These are phyloP conservation scores for Russula abietina DNA, from an alignment of 768 basidiomycete species.

Conservation along the genomic window DNA sequence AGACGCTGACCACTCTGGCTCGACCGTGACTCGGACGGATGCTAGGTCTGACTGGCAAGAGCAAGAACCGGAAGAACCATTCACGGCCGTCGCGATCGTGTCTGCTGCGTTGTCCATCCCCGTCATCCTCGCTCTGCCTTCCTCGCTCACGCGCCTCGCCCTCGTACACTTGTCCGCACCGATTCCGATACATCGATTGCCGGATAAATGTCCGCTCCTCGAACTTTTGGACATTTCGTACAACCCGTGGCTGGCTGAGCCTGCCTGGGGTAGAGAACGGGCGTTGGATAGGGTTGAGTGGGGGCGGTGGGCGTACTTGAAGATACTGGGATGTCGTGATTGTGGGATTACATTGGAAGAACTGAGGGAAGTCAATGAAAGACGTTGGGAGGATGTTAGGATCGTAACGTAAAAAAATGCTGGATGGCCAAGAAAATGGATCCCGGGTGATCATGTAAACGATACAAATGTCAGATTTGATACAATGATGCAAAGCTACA, in stretches of 20 bases:
- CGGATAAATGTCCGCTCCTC: constrained; percentile 55
- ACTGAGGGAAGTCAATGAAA: constrained; percentile 45
- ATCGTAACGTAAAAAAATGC: constrained; percentile 35
- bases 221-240: constrained; percentile 62
- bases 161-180: constrained; percentile 47
- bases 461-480: constrained; percentile 6
- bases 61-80: background rate
- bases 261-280: constrained; percentile 31
- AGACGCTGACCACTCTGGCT: background rate
- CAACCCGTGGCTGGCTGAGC: constrained; percentile 43
- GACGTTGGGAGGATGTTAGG: constrained; percentile 60
- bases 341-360: constrained; percentile 45
- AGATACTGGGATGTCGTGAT: constrained; percentile 50
- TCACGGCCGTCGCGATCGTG: constrained; percentile 40
- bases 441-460: background rate
- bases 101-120: constrained; percentile 42
- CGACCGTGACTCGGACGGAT: background rate
- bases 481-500: constrained; percentile 22
- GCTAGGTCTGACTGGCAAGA: background rate
- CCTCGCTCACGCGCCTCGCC: constrained; percentile 57
- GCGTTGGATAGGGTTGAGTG: constrained; percentile 51
- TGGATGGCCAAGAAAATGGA: background rate
- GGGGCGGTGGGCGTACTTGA: constrained; percentile 48
- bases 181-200: constrained; percentile 51
- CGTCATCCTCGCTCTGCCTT: constrained; percentile 48